Conservation (phyloP, 495 filamentous ascomycete genomes). For the Penicillium roqueforti region DNA sequence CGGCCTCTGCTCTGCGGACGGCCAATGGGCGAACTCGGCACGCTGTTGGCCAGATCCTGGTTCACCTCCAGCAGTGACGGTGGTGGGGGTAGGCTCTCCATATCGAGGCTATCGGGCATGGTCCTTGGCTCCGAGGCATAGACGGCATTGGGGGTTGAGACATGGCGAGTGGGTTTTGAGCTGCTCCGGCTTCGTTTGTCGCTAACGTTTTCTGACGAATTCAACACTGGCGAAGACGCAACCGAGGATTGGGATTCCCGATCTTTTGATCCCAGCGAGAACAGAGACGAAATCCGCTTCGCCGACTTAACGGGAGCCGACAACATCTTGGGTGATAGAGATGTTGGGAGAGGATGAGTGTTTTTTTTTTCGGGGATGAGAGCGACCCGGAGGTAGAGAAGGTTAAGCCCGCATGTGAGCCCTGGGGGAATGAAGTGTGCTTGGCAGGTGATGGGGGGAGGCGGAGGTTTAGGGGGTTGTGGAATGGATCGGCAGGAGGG, state of each 20-base stretch:
- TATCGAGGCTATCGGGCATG: conserved; percentile 29
- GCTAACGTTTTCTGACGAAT: conserved; percentile 17
- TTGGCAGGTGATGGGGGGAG: conserved; percentile 12
- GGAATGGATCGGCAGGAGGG: conserved; percentile 48
- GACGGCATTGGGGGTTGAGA: conserved; percentile 32
- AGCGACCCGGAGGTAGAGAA: conserved; percentile 11
- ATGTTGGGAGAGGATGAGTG: conserved; percentile 6
- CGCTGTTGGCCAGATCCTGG: conserved; percentile 36
- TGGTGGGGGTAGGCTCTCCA: conserved; percentile 39
- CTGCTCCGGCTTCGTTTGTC: conserved; percentile 26
- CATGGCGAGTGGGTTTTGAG: conserved; percentile 37
- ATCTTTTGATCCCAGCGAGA: conserved; percentile 42
- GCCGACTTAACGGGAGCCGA: conserved; percentile 48
- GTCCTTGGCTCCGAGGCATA: conserved; percentile 28
- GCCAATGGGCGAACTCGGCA: conserved; percentile 30
- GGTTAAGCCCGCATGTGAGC: conserved; percentile 19
- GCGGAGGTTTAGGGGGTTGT: conserved; percentile 14
- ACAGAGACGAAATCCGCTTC: conserved; percentile 48
- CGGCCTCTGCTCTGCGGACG: conserved; percentile 41
- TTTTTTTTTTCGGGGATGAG: not conserved
- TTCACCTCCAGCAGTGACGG: conserved; percentile 43
- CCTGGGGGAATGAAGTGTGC: conserved; percentile 14
- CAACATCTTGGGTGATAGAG: conserved; percentile 32
- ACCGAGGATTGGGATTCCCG: conserved; percentile 21
- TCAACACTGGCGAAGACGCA: conserved; percentile 9